Base-by-base conservation (phyloP, 345 rosid genomes). In the Eucalyptus curtisii region DNA sequence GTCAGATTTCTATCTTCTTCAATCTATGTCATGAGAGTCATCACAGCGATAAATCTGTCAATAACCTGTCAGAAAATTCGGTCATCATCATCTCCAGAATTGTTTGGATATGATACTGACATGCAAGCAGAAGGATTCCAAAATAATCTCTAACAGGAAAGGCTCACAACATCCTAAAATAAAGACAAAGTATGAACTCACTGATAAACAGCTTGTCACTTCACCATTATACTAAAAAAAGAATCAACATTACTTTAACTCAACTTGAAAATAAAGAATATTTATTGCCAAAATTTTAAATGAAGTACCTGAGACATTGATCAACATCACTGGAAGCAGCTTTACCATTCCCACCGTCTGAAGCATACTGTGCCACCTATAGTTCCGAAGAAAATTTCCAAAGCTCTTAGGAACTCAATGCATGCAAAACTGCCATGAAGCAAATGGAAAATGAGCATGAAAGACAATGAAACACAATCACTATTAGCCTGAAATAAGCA, bases 281-380 rank as follows among this genome's bases (percentile, higher is more conserved):
- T 12, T 20, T 76, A 12, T 37, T 2, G 30, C 82, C 82, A 25
- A 79, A 49, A 47, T 42, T 85, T 31, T n/a, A 49, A n/a, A 68
- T 61, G 24, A 11, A 47, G 68, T 95, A 97, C 99, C 99, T 95
- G 89, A 97, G 92, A 90, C 98, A 97, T 89, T 91, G 95, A 90
- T 96, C 98, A 66, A 97, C 99, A 88, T 96, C 94, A 45, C 88
- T 68, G 52, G 91, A 87, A 59, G 99, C 99, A 64, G 94, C 89
- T 87, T 93, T 89, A 59, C 97, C 96, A 87, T 94, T 93, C 68
- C 99, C 97, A 89, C 92, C 92, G 86, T 96, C 99, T 50, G 96
- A 96, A 91, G 99, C 99, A 86, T 97, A 97, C 81, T 97, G 99
- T 61, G 99, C 99, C 55, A 97, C 99, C 99, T 97, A 93, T 91